A percentile compares a stretch with the other conserved stretches of the same genome.
These are phyloP conservation scores for Pseudonectria buxi DNA, from an alignment of 2,329 filamentous ascomycete genomes.

Conservation along the genomic window DNA sequence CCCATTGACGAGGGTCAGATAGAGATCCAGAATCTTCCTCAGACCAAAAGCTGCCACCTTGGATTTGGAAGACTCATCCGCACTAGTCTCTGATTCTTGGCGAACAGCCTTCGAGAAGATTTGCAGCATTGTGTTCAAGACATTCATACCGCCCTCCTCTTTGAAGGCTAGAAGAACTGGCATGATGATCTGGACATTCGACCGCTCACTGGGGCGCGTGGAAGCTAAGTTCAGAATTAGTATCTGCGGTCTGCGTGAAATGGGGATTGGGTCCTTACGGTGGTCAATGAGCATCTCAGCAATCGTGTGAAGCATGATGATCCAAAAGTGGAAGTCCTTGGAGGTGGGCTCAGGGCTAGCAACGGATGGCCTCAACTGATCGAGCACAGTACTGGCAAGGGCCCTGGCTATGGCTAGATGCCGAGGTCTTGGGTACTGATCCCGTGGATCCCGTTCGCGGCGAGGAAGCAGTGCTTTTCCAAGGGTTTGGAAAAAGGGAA, in stretches of 20 bases:
- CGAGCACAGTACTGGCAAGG: constrained; percentile 63
- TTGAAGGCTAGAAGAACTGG: constrained; percentile 84
- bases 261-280: constrained; percentile 39
- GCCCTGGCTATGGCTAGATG: constrained; percentile 55
- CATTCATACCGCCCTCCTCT: constrained; percentile 66
- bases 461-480: constrained; percentile 75
- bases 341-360: constrained; percentile 40
- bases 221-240: constrained; percentile 22
- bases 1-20: constrained; percentile 65
- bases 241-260: background rate
- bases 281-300: constrained; percentile 72
- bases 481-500: constrained; percentile 77
- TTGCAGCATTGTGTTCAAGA: constrained; percentile 65
- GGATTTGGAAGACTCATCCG: constrained; percentile 38
- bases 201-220: constrained; percentile 41
- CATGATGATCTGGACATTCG: constrained; percentile 53
- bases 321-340: constrained; percentile 72
- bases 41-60: constrained; percentile 53
- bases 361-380: constrained; percentile 51
- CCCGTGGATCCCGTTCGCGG: constrained; percentile 50
- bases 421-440: constrained; percentile 49
- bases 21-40: constrained; percentile 80
- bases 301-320: constrained; percentile 70
- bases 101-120: constrained; percentile 45
- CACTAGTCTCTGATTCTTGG: constrained; percentile 32